A percentile compares a stretch with the other conserved stretches of the same genome.
Conservation (phyloP, 768 basidiomycete genomes). For the Rhodotorula toruloides region DNA sequence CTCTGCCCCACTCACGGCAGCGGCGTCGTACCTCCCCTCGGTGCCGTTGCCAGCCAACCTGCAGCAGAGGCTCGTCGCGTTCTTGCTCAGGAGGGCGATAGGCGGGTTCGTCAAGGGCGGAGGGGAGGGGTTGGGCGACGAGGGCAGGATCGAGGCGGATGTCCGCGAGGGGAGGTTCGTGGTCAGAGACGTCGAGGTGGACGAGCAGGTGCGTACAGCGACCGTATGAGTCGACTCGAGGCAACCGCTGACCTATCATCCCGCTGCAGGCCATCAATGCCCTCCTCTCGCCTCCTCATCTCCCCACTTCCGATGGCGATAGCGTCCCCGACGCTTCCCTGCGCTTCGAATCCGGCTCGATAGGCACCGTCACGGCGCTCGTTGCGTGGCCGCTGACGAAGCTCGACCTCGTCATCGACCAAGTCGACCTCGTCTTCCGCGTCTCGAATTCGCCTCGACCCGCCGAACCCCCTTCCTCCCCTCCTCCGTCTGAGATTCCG, state of each 20-base stretch:
- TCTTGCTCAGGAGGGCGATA: constrained; percentile 12
- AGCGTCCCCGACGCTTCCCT: constrained; percentile 65
- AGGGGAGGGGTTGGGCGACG: background rate
- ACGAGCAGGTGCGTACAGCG: no score
- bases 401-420: constrained; percentile 43
- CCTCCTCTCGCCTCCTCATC: background rate
- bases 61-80: constrained; percentile 26
- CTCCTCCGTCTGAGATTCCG: background rate
- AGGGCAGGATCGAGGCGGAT: constrained; percentile 22
- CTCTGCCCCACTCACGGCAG: background rate
- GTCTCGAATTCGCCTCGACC: constrained; percentile 64
- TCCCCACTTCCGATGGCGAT: background rate
- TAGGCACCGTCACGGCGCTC: constrained; percentile 68
- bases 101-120: constrained; percentile 18
- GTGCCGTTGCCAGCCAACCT: constrained; percentile 15
- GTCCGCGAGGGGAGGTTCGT: constrained; percentile 11
- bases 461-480: constrained; percentile 45
- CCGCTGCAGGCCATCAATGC: constrained; percentile 25
- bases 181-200: no score
- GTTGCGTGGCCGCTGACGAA: constrained; percentile 54
- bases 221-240: no score
- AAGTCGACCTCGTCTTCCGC: constrained; percentile 42
- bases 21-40: background rate
- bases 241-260: no score
- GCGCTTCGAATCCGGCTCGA: constrained; percentile 69